Evolutionary conservation across 495 filamentous ascomycete genomes (phyloP).

Genomic region (Hyaloscypha bicolor): DNA sequence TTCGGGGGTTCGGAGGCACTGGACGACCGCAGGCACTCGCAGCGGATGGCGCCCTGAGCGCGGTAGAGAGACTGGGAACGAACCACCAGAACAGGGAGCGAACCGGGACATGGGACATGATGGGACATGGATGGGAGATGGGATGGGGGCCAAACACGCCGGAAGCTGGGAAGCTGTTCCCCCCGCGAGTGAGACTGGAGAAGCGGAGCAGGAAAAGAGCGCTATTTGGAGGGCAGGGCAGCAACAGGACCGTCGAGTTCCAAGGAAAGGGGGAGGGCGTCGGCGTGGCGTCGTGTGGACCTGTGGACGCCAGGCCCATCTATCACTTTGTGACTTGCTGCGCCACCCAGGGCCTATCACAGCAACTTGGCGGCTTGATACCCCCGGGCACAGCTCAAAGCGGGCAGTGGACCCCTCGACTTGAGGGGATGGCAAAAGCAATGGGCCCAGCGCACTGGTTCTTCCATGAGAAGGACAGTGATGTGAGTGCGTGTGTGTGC

Average conservation of each 20-base stretch:
- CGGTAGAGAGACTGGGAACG: not conserved
- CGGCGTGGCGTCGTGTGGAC: not conserved
- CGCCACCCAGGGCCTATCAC: not conserved
- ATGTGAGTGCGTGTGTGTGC: not conserved
- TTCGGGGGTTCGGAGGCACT: not conserved
- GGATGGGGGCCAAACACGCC: not conserved
- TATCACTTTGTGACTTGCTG: not conserved
- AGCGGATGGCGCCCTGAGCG: not conserved
- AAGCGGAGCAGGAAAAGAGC: not conserved
- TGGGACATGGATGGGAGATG: no score
- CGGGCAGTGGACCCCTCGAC: not conserved
- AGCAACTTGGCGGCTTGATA: not conserved
- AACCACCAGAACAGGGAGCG: no score
- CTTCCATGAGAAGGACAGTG: not conserved
- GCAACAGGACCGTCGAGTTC: not conserved
- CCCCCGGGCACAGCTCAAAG: not conserved
- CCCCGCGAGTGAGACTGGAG: not conserved
- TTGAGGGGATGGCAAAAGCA: not conserved
- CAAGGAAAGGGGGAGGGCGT: not conserved
- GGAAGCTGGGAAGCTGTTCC: not conserved
- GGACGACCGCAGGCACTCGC: not conserved
- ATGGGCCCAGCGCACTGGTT: not conserved
- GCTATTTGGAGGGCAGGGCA: no score
- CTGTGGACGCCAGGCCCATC: not conserved
- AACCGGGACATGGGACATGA: no score